Evolutionary conservation across 2,329 filamentous ascomycete genomes (phyloP).

Genomic region (Pseudogymnoascus sp.): DNA sequence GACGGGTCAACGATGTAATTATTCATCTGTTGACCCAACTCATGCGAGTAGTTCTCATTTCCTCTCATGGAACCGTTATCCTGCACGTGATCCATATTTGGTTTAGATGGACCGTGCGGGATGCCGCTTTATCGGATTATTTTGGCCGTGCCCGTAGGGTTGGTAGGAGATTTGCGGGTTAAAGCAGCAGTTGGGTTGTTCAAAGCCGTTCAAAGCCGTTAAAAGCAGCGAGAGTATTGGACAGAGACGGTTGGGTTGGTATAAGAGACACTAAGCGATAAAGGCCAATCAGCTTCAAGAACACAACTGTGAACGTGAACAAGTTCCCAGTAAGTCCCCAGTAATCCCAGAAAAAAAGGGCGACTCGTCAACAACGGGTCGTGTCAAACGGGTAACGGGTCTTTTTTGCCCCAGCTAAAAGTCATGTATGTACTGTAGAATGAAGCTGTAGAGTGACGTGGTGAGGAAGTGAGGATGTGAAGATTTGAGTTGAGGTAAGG

Average conservation of each 20-base stretch:
- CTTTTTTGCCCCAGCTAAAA: background rate
- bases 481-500: too few species aligned
- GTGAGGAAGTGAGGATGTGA: background rate
- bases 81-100: constrained; percentile 13
- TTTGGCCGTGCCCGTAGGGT: background rate
- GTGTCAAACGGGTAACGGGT: background rate
- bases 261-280: background rate
- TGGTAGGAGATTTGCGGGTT: background rate
- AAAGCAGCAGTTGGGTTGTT: background rate
- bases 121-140: constrained; percentile 6
- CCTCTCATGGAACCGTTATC: background rate
- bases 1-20: background rate
- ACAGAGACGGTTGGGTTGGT: constrained; percentile 8
- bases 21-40: background rate
- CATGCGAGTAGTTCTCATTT: background rate
- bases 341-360: background rate
- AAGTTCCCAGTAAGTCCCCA: background rate
- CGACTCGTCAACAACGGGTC: background rate
- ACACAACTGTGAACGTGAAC: background rate
- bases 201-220: background rate
- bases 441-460: background rate
- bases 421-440: background rate
- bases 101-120: background rate
- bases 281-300: constrained; percentile 7
- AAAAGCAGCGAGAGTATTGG: constrained; percentile 7